Base-by-base conservation (phyloP, 2,329 filamentous ascomycete species). In the Colletotrichum sp. region DNA sequence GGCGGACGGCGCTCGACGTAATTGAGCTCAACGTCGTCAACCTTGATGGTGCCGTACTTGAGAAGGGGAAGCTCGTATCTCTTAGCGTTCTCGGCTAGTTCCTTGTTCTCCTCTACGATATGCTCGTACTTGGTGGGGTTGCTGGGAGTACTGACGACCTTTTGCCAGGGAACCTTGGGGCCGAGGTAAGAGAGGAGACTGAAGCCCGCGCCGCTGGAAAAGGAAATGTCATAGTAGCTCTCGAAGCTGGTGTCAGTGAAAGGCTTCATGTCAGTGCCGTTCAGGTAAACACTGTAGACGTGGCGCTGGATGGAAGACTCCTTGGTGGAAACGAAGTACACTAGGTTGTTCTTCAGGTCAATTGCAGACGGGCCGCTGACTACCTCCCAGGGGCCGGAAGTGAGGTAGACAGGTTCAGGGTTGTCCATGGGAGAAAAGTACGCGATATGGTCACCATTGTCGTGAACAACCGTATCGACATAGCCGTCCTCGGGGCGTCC, bases 391-490 rank as follows among this genome's bases (percentile, higher is more conserved):
- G 93, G 60, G 7, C 97, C 97, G 48, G 94, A 93, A 0, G 97
- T 99, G 55, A 99, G 91, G 88, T 98, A 92, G 63, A 95, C 86
- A 8, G 97, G 96, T n/a, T 94, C 88, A 0, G 94, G 88, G 79
- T 93, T 96, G 80, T 99, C 95, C 68, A 99, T 85, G 3, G 97
- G 96, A 0, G 94, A 93, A 82, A 98, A 99, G 85, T 99, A 99
- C 1, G 94, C 97, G 67, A 99, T 87, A 80, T 99, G 97, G 80
- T 99, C 95, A 80, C 95, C 95, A 71, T 96, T 93, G 24, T 98
- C 91, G 81, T 98, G 89, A 71, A 99, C 94, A 75, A 99, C 88
- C 1, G 94, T 96, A 84, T 99, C 97, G 77, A 99, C 93, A 81
- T 99, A 99, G 26, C 97, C 97, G 84, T 98, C 96, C 7, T 96